Conservation (phyloP, 1,139 yeast genomes). For the Candida sp. region DNA sequence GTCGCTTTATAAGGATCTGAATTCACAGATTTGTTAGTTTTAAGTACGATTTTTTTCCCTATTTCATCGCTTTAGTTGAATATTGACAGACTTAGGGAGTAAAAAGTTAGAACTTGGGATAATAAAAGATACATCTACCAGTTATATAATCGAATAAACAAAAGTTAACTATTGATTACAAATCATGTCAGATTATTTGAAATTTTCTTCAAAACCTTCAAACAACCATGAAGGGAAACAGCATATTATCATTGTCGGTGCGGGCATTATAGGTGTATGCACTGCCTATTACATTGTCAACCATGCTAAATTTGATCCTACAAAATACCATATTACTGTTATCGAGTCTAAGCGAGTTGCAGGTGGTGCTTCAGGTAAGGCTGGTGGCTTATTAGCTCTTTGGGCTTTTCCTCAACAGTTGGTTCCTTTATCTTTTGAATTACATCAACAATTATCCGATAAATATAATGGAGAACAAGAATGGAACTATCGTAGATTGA, state of each 20-base stretch:
- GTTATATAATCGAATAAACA: neutral
- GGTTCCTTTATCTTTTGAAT: slow-evolving; percentile 81
- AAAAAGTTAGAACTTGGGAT: neutral
- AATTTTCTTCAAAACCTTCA: slow-evolving; percentile 44
- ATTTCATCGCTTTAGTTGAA: neutral
- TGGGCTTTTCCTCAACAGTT: slow-evolving; percentile 98
- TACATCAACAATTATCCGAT: slow-evolving; percentile 82
- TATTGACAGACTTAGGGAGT: neutral
- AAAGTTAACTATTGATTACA: neutral
- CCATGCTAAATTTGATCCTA: slow-evolving; percentile 76
- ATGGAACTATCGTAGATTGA: slow-evolving; percentile 91
- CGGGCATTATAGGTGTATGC: slow-evolving; percentile 95
- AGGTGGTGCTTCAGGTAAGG: slow-evolving; percentile 97
- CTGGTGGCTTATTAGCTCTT: slow-evolving; percentile 90
- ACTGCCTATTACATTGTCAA: slow-evolving; percentile 85
- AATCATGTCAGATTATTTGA: slow-evolving; percentile 32
- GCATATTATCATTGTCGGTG: slow-evolving; percentile 80
- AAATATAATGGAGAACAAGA: slow-evolving; percentile 75
- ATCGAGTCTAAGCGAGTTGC: slow-evolving; percentile 91
- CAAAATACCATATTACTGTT: slow-evolving; percentile 77
- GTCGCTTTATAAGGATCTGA: neutral
- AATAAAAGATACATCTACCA: too few relatives aligned
- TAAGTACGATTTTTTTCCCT: neutral
- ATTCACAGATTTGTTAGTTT: neutral
- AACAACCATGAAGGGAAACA: slow-evolving; percentile 59